phyloP scores from a whole-genome alignment of 257 asterid species.

The Vinca minor region DNA sequence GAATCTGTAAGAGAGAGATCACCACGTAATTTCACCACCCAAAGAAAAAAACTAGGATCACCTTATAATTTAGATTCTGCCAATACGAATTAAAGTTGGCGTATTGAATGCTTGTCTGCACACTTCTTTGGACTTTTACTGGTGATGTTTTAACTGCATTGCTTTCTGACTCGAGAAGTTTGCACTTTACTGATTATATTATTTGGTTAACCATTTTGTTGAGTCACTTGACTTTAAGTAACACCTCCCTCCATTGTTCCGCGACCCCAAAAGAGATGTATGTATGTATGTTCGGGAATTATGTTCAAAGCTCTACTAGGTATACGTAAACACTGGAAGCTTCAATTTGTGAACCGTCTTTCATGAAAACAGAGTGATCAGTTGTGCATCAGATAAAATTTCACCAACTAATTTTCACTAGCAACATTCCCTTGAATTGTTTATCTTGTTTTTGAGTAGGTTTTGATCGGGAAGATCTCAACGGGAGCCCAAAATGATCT shows the following conservation, averaged over 20 bases:
- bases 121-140: background rate
- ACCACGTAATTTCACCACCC: background rate
- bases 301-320: no score
- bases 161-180: background rate
- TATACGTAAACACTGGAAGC: background rate
- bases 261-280: no score
- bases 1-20: background rate
- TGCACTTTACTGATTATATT: background rate
- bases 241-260: no score
- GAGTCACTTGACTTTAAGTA: background rate
- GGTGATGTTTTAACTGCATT: background rate
- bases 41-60: background rate
- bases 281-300: no score
- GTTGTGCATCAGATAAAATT: background rate
- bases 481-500: slow-evolving; percentile 93
- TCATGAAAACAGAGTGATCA: background rate
- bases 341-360: background rate
- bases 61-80: background rate
- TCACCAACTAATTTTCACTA: background rate
- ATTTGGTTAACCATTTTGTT: background rate
- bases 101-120: no score
- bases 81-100: background rate
- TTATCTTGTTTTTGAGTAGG: slow-evolving; percentile 29
- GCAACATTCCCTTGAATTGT: background rate
- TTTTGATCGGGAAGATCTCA: slow-evolving; percentile 74